Evolutionary conservation across 208 protist genomes (phyloP), one percentile per base, ranked within the genome.

Genomic region (Hexamita inflata): DNA sequence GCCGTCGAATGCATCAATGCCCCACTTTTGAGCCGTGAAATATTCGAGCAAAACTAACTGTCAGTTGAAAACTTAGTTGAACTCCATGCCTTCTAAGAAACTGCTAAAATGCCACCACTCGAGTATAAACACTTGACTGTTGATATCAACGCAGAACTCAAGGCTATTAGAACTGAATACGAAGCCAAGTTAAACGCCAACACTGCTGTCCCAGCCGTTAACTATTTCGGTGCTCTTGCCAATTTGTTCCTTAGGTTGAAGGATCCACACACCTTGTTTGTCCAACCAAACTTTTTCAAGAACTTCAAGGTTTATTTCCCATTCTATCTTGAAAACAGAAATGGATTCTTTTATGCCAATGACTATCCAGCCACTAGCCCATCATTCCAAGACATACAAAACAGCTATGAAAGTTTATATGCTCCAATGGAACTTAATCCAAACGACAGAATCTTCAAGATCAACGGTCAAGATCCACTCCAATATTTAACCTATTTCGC

Each of bases 221-320:
- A 70, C 9, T 70, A 57, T 38, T 38, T 42, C n/a, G 64, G 9
- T 9, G 64, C 64, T 32, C n/a, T 70, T 15, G 35, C 32, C n/a
- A 45, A 7, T 11, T 42, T 45, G 9, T 70, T 70, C 35, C 35
- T n/a, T 24, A 19, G 42, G 11, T 49, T 70, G n/a, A 70, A 70
- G 35, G 64, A 70, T 49, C 30, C 64, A 19, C 64, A 70, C n/a
- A 70, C 34, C 38, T 38, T 70, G 15, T 70, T 45, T 70, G 64
- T 70, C 9, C 11, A 70, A 38, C 9, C 32, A 11, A 45, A 7
- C 15, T 70, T 70, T n/a, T 70, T 70, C n/a, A 19, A 4, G 2
- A n/a, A 70, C n/a, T 70, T 70, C 40, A n/a, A 38, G n/a, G 9
- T 45, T 15, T 9, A 9, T 15, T 45, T 70, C n/a, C 64, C 64